Evolutionary conservation across 2,329 filamentous ascomycete genomes (phyloP).

Genomic region (Alternaria gansuensis): DNA sequence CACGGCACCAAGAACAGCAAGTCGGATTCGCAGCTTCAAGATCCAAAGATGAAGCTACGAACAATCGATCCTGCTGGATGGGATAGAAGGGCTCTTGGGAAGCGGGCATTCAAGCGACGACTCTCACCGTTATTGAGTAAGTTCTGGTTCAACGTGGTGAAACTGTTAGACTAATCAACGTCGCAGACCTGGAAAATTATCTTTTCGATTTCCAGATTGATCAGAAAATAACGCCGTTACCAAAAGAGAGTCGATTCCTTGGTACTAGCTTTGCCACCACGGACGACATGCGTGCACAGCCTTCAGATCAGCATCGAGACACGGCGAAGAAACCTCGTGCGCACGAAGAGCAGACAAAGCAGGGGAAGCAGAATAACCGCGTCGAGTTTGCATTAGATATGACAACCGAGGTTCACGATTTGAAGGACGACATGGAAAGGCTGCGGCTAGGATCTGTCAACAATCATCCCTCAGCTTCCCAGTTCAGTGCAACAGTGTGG

Average conservation of each 20-base stretch:
- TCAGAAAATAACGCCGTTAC: not conserved
- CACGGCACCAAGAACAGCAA: constrained; percentile 2
- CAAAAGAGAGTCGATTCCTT: not conserved
- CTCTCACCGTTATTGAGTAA: constrained; percentile 13
- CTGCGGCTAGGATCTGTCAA: not conserved
- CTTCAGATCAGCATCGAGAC: not conserved
- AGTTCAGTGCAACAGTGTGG: constrained; percentile 2
- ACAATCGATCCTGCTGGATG: not conserved
- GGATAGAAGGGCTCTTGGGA: constrained; percentile 1
- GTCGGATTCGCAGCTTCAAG: not conserved
- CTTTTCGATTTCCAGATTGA: constrained; percentile 5
- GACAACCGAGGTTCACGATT: not conserved
- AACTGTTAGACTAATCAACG: not conserved
- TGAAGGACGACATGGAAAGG: not conserved
- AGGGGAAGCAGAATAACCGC: not conserved
- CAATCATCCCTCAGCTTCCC: not conserved
- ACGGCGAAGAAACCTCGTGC: not conserved
- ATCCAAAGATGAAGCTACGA: not conserved
- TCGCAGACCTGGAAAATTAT: constrained; percentile 7
- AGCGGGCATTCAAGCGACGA: not conserved
- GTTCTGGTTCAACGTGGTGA: not conserved
- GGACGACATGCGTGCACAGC: not conserved
- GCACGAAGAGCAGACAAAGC: not conserved
- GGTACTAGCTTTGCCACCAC: not conserved
- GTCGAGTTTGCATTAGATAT: not conserved